These are phyloP conservation scores for Hyaloscypha bicolor DNA, from an alignment of 495 filamentous ascomycete species.

Conservation along the genomic window DNA sequence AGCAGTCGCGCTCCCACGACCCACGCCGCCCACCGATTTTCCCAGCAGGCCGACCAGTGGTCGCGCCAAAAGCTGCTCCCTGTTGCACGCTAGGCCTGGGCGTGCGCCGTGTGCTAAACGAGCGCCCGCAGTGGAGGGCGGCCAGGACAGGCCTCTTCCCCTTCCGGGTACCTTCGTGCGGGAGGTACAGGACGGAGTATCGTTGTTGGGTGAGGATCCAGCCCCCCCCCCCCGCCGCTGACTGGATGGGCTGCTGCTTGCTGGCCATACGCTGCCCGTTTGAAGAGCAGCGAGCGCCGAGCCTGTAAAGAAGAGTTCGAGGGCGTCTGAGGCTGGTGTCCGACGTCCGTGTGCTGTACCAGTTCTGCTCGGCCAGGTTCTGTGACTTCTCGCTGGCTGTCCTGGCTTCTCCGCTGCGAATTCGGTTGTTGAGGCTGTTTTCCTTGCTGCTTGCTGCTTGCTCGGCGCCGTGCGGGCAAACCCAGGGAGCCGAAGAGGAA, in stretches of 20 bases:
- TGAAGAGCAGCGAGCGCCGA: neutral
- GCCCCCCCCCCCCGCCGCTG: neutral
- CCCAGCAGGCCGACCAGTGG: neutral
- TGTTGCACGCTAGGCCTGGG: conserved; percentile 4
- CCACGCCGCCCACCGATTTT: neutral
- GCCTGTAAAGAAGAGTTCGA: neutral
- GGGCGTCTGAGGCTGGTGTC: too few species aligned
- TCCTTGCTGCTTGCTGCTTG: neutral
- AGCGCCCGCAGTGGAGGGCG: conserved; percentile 1
- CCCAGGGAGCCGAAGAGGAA: neutral
- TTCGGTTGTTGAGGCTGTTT: neutral
- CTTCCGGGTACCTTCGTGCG: neutral
- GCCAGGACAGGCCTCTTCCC: neutral
- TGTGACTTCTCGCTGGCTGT: too few species aligned
- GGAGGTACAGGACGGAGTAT: too few species aligned
- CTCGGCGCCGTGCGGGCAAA: neutral
- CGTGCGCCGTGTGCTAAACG: conserved; percentile 16
- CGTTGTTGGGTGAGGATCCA: neutral
- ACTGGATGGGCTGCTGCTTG: neutral
- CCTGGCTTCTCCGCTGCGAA: too few species aligned
- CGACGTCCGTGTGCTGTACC: too few species aligned
- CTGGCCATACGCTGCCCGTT: neutral
- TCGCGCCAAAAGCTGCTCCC: conserved; percentile 23
- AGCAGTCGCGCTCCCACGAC: neutral
- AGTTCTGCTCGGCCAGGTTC: too few species aligned